Percentiles rank a stretch among this genome's conserved stretches.
Conservation (phyloP, 163 green algal genomes). For the Coccomyxa subellipsoidea region DNA sequence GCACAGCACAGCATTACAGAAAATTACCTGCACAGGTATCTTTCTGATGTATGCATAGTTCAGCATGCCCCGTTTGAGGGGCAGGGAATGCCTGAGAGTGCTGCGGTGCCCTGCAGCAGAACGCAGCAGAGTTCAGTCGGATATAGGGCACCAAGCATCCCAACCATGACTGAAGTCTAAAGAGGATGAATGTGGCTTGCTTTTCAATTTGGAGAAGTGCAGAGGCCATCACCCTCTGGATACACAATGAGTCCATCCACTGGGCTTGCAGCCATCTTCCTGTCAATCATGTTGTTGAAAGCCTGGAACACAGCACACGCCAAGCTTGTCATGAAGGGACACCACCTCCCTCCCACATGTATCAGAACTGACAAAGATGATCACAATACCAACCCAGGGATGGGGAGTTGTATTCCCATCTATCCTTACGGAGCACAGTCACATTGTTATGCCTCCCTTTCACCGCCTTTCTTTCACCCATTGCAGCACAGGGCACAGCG, state of each 20-base stretch:
- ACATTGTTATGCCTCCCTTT: too few species aligned
- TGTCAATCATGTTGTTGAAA: conserved; percentile 83
- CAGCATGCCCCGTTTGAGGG: conserved; percentile 84
- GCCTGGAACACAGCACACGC: conserved; percentile 31
- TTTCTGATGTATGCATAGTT: conserved; percentile 71
- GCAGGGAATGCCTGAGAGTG: conserved; percentile 53
- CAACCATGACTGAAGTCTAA: too few species aligned
- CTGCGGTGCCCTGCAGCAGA: conserved; percentile 62
- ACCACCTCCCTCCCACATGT: not conserved
- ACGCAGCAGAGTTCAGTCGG: not conserved
- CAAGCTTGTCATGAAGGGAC: not conserved
- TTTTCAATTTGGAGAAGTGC: too few species aligned
- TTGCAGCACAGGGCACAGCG: too few species aligned
- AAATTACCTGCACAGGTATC: conserved; percentile 62
- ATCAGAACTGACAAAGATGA: too few species aligned
- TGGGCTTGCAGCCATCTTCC: conserved; percentile 45
- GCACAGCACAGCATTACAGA: not conserved
- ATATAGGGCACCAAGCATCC: too few species aligned
- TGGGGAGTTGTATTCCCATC: too few species aligned
- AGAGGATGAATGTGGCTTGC: too few species aligned
- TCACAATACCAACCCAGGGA: too few species aligned
- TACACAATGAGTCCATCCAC: conserved; percentile 72
- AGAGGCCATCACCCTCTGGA: conserved; percentile 58
- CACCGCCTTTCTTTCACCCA: too few species aligned
- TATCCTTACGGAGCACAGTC: too few species aligned